A percentile compares a stretch with the other conserved stretches of the same genome.
phyloP scores from a whole-genome alignment of 176 grass and related monocot species.

The Bromus sterilis region DNA sequence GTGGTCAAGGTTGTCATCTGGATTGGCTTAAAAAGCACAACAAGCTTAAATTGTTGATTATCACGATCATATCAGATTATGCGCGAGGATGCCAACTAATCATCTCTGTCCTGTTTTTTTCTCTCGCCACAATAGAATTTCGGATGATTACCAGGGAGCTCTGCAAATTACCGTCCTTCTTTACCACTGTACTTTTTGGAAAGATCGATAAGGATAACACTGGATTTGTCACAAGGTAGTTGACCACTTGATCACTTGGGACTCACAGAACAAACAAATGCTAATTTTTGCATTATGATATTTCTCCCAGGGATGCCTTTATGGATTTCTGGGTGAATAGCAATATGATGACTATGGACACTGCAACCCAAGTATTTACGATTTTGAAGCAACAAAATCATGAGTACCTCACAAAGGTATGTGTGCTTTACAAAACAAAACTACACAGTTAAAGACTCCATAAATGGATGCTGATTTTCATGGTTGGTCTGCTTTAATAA shows the following conservation, averaged over 20 bases:
- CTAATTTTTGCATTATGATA: constrained; percentile 1
- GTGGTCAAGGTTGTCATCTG: constrained; percentile 1
- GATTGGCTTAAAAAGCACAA: background rate
- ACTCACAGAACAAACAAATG: background rate
- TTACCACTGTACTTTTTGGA: constrained; percentile 67
- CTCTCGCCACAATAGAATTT: constrained; percentile 47
- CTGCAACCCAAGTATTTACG: constrained; percentile 68
- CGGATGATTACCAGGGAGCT: constrained; percentile 91
- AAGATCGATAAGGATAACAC: constrained; percentile 66
- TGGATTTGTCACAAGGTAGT: constrained; percentile 65
- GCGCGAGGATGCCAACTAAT: background rate
- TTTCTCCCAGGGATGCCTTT: constrained; percentile 70
- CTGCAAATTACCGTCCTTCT: constrained; percentile 89
- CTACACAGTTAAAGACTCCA: background rate
- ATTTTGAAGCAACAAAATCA: constrained; percentile 69
- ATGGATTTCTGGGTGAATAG: constrained; percentile 84
- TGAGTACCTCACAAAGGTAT: constrained; percentile 74
- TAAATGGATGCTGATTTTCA: constrained; percentile 18
- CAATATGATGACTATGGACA: constrained; percentile 86
- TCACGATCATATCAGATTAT: constrained; percentile 18
- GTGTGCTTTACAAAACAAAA: constrained; percentile 5
- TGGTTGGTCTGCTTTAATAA: constrained; percentile 3
- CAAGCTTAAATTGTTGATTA: background rate
- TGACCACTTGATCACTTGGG: background rate
- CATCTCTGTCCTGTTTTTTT: background rate